phyloP scores from a whole-genome alignment of 768 basidiomycete species.

The Polyporus arcularius region DNA sequence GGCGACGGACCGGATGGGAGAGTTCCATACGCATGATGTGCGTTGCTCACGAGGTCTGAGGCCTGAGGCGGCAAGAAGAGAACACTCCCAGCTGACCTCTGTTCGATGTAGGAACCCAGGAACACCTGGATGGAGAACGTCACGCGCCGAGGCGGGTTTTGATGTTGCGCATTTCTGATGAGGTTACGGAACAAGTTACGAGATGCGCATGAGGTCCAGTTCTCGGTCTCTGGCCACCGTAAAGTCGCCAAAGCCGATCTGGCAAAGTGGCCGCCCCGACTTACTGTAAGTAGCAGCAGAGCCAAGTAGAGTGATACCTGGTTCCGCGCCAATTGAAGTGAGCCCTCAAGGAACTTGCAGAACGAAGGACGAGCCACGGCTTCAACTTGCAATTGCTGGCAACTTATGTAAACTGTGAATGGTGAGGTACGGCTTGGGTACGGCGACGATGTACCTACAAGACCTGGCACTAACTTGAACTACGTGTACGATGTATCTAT shows the following conservation, averaged over 20 bases:
- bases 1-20: constrained; percentile 11
- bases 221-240: too few species aligned
- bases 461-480: too few species aligned
- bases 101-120: background rate
- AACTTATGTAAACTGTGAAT: too few species aligned
- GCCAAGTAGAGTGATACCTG: too few species aligned
- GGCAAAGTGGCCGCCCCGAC: background rate
- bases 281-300: too few species aligned
- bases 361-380: too few species aligned
- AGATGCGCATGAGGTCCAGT: background rate
- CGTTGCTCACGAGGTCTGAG: constrained; percentile 13
- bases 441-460: too few species aligned
- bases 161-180: background rate
- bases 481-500: too few species aligned
- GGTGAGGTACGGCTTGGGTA: too few species aligned
- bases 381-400: too few species aligned
- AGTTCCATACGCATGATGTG: constrained; percentile 4
- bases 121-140: constrained; percentile 5
- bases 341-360: too few species aligned
- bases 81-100: constrained; percentile 13
- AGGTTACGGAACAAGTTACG: background rate
- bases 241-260: background rate
- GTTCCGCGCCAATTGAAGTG: too few species aligned
- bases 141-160: background rate
- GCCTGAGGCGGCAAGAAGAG: background rate